Evolutionary conservation across 371 early-diverging fungal species (phyloP).

Genomic region (Rhizomucor miehei): DNA sequence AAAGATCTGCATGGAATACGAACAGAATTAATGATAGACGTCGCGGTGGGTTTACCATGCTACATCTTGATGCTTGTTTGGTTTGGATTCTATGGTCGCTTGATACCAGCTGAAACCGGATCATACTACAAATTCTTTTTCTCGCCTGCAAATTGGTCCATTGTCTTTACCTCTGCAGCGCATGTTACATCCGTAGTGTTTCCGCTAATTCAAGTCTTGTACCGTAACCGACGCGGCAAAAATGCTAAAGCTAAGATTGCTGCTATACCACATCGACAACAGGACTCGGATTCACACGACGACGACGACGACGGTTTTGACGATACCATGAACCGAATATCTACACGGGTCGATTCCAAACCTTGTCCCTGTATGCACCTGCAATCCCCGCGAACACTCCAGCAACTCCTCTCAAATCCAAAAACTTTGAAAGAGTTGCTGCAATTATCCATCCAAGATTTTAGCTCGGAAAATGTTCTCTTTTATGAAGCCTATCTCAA

Average conservation of each 20-base stretch:
- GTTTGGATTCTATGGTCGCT: slow-evolving; percentile 6
- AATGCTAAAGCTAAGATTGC: not conserved
- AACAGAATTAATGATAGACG: slow-evolving; percentile 28
- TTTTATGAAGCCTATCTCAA: slow-evolving; percentile 34
- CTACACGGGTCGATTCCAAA: slow-evolving; percentile 10
- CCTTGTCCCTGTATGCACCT: too few relatives aligned
- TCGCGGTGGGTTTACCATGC: slow-evolving; percentile 19
- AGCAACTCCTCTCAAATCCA: slow-evolving; percentile 17
- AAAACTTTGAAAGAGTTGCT: slow-evolving; percentile 19
- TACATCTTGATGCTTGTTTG: slow-evolving; percentile 27
- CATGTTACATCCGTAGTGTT: slow-evolving; percentile 28
- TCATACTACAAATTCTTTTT: slow-evolving; percentile 5
- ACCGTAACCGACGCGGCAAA: not conserved
- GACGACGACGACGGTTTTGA: not conserved
- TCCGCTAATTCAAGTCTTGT: slow-evolving; percentile 16
- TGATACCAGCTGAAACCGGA: not conserved
- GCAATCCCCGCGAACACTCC: slow-evolving; percentile 15
- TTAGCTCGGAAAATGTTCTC: slow-evolving; percentile 38
- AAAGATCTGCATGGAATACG: slow-evolving; percentile 38
- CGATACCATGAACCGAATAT: not conserved
- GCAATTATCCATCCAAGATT: slow-evolving; percentile 37
- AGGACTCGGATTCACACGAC: not conserved
- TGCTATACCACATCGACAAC: not conserved
- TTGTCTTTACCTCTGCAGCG: slow-evolving; percentile 15
- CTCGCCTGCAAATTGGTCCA: slow-evolving; percentile 23